These are phyloP conservation scores for Diaporthe vexans DNA, from an alignment of 2,329 filamentous ascomycete species.

Conservation along the genomic window DNA sequence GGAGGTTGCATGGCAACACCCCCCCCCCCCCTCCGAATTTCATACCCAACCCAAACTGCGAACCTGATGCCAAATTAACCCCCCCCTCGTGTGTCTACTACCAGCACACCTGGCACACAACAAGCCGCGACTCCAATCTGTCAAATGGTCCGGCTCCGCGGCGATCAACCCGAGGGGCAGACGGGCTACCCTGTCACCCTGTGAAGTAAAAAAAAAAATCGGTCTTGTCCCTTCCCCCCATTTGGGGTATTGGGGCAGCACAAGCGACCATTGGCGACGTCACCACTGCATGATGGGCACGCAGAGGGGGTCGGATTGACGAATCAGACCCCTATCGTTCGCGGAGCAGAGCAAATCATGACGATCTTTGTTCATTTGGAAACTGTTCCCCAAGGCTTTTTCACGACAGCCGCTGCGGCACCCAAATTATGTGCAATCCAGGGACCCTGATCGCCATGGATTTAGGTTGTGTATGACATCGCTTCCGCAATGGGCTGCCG, in stretches of 20 bases:
- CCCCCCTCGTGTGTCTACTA: constrained; percentile 19
- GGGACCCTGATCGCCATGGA: neutral
- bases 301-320: constrained; percentile 13
- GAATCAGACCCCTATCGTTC: constrained; percentile 21
- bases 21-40: no score
- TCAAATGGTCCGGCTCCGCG: constrained; percentile 20
- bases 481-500: neutral
- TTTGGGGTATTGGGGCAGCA: constrained; percentile 17
- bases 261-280: constrained; percentile 12
- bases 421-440: constrained; percentile 11
- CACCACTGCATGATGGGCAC: constrained; percentile 27
- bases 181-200: constrained; percentile 4
- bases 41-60: no score
- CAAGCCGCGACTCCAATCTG: neutral
- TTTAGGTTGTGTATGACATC: constrained; percentile 23
- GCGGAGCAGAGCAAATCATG: constrained; percentile 20
- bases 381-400: constrained; percentile 24
- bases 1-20: neutral
- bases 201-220: constrained; percentile 2
- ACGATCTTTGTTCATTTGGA: constrained; percentile 31
- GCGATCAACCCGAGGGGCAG: constrained; percentile 19
- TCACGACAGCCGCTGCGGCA: neutral
- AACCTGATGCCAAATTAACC: neutral
- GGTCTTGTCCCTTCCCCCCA: neutral
- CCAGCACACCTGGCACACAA: neutral